phyloP scores from a whole-genome alignment of 148 eudicot species.

The Pharnaceum exiguum region DNA sequence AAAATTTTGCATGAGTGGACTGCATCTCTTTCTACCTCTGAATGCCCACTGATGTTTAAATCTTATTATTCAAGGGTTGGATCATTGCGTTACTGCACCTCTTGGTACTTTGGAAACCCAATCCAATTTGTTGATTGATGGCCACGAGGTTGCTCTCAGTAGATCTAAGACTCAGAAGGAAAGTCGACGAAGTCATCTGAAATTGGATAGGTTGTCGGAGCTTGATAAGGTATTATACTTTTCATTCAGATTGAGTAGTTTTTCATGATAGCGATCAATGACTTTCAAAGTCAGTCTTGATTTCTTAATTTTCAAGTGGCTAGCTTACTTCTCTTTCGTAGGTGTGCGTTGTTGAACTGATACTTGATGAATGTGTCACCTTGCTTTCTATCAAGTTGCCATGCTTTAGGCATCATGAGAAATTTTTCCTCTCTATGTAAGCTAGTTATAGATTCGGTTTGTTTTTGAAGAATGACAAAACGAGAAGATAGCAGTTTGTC shows the following conservation, averaged over 20 bases:
- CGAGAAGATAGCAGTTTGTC: no score
- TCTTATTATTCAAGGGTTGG: constrained; percentile 44
- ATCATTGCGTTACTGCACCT: constrained; percentile 61
- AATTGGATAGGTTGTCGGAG: constrained; percentile 70
- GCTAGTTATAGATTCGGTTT: no score
- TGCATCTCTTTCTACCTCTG: constrained; percentile 5
- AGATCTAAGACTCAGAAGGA: constrained; percentile 66
- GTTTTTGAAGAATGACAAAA: no score
- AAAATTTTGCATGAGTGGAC: no score
- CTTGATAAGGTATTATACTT: constrained; percentile 65
- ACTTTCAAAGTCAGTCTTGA: not conserved
- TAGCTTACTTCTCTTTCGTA: no score
- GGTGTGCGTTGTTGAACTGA: no score
- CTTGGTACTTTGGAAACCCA: constrained; percentile 33
- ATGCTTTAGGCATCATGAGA: no score
- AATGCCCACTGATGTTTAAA: constrained; percentile 13
- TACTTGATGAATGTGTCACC: no score
- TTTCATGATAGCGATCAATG: not conserved
- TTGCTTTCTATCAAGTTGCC: no score
- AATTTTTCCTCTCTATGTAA: no score
- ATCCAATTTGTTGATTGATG: constrained; percentile 38
- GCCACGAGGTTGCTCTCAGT: constrained; percentile 31
- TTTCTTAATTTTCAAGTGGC: no score
- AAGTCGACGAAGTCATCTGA: constrained; percentile 42
- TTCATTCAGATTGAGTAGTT: not conserved